Conservation (phyloP, 306 rosid genomes). For the Quercus robur region DNA sequence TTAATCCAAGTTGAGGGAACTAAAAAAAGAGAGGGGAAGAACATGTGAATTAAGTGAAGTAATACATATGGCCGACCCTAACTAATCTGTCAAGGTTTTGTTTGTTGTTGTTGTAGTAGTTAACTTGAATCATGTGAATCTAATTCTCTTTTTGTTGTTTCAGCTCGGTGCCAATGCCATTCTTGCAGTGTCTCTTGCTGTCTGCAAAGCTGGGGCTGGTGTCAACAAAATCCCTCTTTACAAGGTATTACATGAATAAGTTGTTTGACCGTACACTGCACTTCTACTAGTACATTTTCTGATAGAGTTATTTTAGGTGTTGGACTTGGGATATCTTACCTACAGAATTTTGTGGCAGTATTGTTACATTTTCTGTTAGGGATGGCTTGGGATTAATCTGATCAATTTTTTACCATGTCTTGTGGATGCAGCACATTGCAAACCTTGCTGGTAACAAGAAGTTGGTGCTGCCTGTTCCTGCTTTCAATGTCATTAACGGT, state of each 20-base stretch:
- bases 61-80: no score
- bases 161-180: constrained; percentile 99
- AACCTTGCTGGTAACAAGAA: constrained; percentile 88
- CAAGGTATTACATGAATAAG: constrained; percentile 46
- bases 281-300: neutral
- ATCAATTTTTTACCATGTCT: constrained; percentile 4
- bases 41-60: no score
- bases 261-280: neutral
- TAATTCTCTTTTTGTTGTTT: constrained; percentile 14
- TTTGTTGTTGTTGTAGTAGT: no score
- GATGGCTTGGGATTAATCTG: constrained; percentile 4
- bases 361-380: neutral
- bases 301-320: neutral
- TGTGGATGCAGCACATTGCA: constrained; percentile 85
- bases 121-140: neutral
- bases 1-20: no score
- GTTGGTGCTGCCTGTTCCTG: constrained; percentile 91
- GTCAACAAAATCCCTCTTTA: constrained; percentile 82
- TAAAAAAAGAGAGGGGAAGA: no score
- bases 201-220: constrained; percentile 91
- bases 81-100: no score
- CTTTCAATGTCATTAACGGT: constrained; percentile 98
- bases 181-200: constrained; percentile 91
- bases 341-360: no score
- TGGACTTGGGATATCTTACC: neutral